These are phyloP conservation scores for Cymbopogon flexuosus DNA, from an alignment of 202 grass and related monocot species.

Conservation along the genomic window DNA sequence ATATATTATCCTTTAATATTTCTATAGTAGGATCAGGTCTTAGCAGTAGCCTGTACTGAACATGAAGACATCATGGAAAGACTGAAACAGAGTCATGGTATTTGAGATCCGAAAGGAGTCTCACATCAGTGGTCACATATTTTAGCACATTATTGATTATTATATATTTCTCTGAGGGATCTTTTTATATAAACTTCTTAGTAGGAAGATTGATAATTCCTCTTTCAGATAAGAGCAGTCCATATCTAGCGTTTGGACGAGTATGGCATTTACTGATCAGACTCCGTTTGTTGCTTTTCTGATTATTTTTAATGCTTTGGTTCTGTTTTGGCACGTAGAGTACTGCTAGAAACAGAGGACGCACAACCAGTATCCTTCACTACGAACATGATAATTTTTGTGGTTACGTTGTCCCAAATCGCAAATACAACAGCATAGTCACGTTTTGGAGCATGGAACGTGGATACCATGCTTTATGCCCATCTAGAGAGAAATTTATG, in stretches of 20 bases:
- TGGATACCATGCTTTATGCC: too few species aligned
- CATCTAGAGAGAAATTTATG: too few species aligned
- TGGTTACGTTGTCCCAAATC: background rate
- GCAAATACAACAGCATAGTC: background rate
- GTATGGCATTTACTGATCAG: background rate
- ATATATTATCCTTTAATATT: background rate
- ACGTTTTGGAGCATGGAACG: too few species aligned
- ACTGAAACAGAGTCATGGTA: background rate
- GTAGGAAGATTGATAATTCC: background rate
- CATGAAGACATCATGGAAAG: background rate
- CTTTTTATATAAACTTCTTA: background rate
- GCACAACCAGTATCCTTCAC: background rate
- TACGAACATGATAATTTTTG: background rate
- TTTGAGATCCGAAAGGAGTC: background rate
- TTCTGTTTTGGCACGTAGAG: background rate
- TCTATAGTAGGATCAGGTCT: background rate
- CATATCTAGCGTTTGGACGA: background rate
- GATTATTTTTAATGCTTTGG: background rate
- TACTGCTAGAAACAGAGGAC: background rate
- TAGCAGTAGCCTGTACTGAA: background rate
- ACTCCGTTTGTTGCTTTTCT: background rate
- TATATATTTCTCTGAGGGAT: too few species aligned
- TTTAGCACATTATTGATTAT: too few species aligned
- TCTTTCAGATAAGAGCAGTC: background rate
- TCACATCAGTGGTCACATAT: too few species aligned